A percentile compares a stretch with the other conserved stretches of the same genome.
These are phyloP conservation scores for Citrus cavaleriei DNA, from an alignment of 345 rosid species.

Conservation along the genomic window DNA sequence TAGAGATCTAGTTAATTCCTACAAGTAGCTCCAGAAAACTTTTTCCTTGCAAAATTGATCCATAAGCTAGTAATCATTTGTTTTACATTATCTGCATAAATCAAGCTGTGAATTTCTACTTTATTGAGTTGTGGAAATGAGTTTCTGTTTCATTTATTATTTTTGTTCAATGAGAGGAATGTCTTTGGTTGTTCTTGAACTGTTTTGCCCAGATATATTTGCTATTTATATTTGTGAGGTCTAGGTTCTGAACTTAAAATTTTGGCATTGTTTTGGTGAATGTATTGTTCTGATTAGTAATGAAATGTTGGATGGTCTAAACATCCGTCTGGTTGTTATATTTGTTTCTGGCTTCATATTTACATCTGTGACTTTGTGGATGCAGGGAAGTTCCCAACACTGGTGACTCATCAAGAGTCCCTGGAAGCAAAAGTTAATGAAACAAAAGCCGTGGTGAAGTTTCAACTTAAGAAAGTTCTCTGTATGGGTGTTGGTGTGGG, in stretches of 20 bases:
- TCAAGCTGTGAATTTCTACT: too few relatives aligned
- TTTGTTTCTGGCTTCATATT: neutral
- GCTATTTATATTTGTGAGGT: neutral
- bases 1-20: neutral
- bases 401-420: conserved; percentile 70
- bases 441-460: conserved; percentile 72
- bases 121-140: neutral
- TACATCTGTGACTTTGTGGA: neutral
- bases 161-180: neutral
- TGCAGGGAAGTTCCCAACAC: conserved; percentile 79
- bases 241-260: neutral
- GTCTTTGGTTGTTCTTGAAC: neutral
- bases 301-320: neutral
- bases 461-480: conserved; percentile 77
- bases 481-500: conserved; percentile 83
- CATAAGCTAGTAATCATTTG: too few relatives aligned
- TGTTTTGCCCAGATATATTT: neutral
- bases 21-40: neutral
- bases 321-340: neutral
- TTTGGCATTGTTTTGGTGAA: neutral
- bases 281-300: neutral
- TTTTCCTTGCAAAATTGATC: neutral
- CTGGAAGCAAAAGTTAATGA: conserved; percentile 68
- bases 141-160: neutral
- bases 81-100: too few relatives aligned